Conservation (phyloP, 441 rosid species). For the Cnidoscolus chayamansa region DNA sequence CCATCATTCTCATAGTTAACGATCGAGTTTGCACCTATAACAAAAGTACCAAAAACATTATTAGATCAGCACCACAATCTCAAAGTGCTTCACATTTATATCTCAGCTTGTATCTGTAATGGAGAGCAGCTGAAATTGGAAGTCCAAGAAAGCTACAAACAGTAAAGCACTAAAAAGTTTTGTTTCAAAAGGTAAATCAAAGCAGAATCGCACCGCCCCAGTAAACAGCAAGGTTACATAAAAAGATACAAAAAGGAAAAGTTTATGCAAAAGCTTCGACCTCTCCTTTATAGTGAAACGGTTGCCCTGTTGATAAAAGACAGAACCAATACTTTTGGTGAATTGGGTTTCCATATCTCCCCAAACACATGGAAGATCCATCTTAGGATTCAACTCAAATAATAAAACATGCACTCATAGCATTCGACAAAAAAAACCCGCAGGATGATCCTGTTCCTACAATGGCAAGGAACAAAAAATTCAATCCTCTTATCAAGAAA, state of each 20-base stretch:
- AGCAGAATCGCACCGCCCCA: background rate
- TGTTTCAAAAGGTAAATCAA: background rate
- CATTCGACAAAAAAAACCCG: background rate
- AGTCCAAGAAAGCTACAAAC: background rate
- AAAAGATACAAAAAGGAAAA: background rate
- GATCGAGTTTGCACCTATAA: conserved; percentile 32
- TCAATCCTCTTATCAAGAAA: too few species aligned
- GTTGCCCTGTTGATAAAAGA: background rate
- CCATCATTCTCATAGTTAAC: conserved; percentile 23
- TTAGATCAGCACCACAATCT: background rate
- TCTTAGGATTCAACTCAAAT: background rate
- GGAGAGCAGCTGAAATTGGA: background rate
- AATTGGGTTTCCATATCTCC: background rate
- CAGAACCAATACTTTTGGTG: background rate
- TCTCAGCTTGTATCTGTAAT: too few species aligned
- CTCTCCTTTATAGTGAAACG: background rate
- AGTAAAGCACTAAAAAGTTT: background rate
- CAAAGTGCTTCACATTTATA: too few species aligned
- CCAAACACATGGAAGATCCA: background rate
- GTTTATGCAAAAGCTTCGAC: background rate
- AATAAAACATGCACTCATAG: background rate
- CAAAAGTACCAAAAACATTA: background rate
- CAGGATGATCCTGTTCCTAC: too few species aligned
- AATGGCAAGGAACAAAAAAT: too few species aligned
- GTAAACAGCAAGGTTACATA: background rate